Conservation (phyloP, 1,284 basidiomycete genomes). For the Ustilago tritici region DNA sequence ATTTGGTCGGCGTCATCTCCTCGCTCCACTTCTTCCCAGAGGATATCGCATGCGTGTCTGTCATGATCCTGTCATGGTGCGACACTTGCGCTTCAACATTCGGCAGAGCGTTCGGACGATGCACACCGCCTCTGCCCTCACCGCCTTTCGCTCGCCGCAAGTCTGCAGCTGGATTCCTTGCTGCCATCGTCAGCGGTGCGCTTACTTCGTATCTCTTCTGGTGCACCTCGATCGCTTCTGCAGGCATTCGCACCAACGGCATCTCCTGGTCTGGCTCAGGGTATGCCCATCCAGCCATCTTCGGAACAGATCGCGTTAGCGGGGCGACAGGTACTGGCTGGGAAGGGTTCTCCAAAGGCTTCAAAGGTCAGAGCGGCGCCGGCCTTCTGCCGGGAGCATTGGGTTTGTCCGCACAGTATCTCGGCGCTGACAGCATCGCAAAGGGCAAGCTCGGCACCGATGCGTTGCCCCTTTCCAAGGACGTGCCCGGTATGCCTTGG, state of each 20-base stretch:
- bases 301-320: conserved; percentile 55
- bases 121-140: conserved; percentile 81
- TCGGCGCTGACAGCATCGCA: conserved; percentile 31
- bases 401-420: conserved; percentile 39
- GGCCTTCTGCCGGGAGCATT: conserved; percentile 32
- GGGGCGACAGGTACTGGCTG: conserved; percentile 55
- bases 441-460: conserved; percentile 44
- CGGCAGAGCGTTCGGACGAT: conserved; percentile 84
- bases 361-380: conserved; percentile 34
- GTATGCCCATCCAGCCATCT: conserved; percentile 47
- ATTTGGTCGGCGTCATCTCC: conserved; percentile 88
- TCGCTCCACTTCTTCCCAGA: conserved; percentile 76
- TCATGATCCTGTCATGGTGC: conserved; percentile 84
- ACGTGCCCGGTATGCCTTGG: conserved; percentile 60
- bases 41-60: conserved; percentile 66
- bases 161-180: conserved; percentile 88
- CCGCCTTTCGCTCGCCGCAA: conserved; percentile 85
- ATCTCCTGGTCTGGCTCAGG: conserved; percentile 60
- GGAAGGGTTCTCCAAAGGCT: conserved; percentile 47
- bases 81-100: conserved; percentile 95
- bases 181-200: conserved; percentile 83
- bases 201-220: conserved; percentile 83
- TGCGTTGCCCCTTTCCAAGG: conserved; percentile 25
- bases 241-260: conserved; percentile 52
- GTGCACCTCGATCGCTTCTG: conserved; percentile 70